Evolutionary conservation across 768 basidiomycete species (phyloP), one percentile per base, ranked within the genome.

Genomic region (Amanita molliuscula): DNA sequence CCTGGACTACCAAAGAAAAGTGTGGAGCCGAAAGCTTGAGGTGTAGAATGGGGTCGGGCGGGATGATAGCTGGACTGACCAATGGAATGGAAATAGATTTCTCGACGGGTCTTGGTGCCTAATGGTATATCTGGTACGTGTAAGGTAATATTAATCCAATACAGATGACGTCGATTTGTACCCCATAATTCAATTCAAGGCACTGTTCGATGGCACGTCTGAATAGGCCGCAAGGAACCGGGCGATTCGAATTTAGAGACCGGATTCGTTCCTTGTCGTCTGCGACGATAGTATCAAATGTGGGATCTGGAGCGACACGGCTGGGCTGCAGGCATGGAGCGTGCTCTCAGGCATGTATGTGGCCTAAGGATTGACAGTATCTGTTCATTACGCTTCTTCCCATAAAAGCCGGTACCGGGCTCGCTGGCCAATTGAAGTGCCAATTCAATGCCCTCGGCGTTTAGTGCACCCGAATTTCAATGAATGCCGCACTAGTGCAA

Each of bases 1-100:
- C 16, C 70, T 98, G 37, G 83, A 88, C 47, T 98, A 84, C 65
- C 95, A 99, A 63, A 77, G 79, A 41, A 87, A 85, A 62, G 64
- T 74, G 4, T 88, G 84, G 84, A 61, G 59, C 55, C 35, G 38
- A 41, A 41, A 48, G 41, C 11, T 28, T 20, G 18, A 37, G 46
- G 15, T 15, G 21, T 47, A 47, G 46, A 33, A 33, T 11, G 6
- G n/a, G n/a, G 23, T 23, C 25, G 28, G 23, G 15, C 3, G 21
- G 21, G 7, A 29, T 26, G 42, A 18, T n/a, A 29, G 23, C n/a
- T 40, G 37, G 47, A 48, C 36, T 25, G 8, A 21, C 5, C 11
- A 15, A 33, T 45, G 23, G 26, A 26, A 29, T n/a, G 43, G 10
- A 44, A 11, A 23, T 45, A 29, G 11, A 31, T 31, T 31, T 31